phyloP scores from a whole-genome alignment of 1,284 basidiomycete species.

The Ganoderma multipileum region DNA sequence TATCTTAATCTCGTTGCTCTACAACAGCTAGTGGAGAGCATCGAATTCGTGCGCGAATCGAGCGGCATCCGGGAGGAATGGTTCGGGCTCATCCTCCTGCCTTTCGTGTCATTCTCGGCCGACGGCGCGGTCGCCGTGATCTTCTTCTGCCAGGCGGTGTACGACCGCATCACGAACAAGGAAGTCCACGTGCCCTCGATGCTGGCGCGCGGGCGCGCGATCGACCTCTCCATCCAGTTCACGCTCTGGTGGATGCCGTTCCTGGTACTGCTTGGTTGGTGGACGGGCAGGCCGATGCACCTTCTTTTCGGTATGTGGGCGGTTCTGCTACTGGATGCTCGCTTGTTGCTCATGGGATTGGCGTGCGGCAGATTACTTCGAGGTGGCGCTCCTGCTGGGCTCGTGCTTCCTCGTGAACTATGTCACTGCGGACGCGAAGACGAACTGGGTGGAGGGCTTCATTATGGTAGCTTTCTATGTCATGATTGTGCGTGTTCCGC shows the following conservation, averaged over 20 bases:
- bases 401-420: constrained; percentile 76
- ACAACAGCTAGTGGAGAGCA: constrained; percentile 63
- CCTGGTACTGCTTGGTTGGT: constrained; percentile 46
- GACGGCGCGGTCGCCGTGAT: constrained; percentile 64
- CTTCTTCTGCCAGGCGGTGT: constrained; percentile 50
- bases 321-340: background rate
- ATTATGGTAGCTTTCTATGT: constrained; percentile 67
- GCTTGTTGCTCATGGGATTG: background rate
- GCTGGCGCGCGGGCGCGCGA: constrained; percentile 46
- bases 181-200: constrained; percentile 36
- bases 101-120: constrained; percentile 72
- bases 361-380: constrained; percentile 52
- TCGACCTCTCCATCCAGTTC: constrained; percentile 51
- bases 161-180: constrained; percentile 1
- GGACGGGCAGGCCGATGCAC: constrained; percentile 42
- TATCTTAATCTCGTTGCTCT: constrained; percentile 2
- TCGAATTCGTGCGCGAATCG: constrained; percentile 57
- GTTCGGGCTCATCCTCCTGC: constrained; percentile 75
- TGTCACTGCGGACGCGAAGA: constrained; percentile 72
- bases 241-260: constrained; percentile 49
- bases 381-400: constrained; percentile 66
- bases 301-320: constrained; percentile 46
- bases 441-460: constrained; percentile 69
- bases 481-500: constrained; percentile 51
- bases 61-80: constrained; percentile 59